These are phyloP conservation scores for Annona squamosa DNA, from an alignment of 164 flowering plant species.

Conservation along the genomic window DNA sequence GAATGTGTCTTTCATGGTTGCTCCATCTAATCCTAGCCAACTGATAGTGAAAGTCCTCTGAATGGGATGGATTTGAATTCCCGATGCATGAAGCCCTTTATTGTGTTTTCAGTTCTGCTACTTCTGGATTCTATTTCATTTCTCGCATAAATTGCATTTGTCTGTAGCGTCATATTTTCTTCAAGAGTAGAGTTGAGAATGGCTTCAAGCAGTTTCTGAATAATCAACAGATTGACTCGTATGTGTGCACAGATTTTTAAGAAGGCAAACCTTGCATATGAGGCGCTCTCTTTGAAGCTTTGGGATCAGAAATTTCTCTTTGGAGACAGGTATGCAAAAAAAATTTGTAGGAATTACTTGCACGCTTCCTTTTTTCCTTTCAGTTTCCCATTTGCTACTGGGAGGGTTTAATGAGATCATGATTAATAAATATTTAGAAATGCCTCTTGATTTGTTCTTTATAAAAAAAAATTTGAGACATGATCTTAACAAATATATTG, in stretches of 20 bases:
- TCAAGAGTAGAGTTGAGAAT: background rate
- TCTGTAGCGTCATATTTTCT: background rate
- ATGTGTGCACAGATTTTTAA: conserved; percentile 53
- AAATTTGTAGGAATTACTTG: background rate
- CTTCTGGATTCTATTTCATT: background rate
- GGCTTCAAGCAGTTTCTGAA: background rate
- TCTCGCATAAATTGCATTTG: background rate
- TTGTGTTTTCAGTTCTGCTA: background rate
- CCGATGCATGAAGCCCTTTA: background rate
- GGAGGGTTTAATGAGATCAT: too few species aligned
- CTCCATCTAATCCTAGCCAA: background rate
- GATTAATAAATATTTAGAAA: too few species aligned
- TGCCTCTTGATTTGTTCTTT: too few species aligned
- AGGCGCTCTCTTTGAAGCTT: conserved; percentile 62
- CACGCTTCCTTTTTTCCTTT: background rate
- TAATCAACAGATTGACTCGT: conserved; percentile 7
- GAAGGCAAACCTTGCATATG: conserved; percentile 64
- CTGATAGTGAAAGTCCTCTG: background rate
- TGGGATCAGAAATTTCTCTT: conserved; percentile 65
- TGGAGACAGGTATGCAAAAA: conserved; percentile 47
- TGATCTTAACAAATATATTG: too few species aligned
- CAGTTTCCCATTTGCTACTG: background rate
- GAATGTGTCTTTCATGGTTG: background rate
- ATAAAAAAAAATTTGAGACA: too few species aligned
- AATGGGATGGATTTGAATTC: background rate